Evolutionary conservation across 305 asterid genomes (phyloP).

Genomic region (Galium porrigens): DNA sequence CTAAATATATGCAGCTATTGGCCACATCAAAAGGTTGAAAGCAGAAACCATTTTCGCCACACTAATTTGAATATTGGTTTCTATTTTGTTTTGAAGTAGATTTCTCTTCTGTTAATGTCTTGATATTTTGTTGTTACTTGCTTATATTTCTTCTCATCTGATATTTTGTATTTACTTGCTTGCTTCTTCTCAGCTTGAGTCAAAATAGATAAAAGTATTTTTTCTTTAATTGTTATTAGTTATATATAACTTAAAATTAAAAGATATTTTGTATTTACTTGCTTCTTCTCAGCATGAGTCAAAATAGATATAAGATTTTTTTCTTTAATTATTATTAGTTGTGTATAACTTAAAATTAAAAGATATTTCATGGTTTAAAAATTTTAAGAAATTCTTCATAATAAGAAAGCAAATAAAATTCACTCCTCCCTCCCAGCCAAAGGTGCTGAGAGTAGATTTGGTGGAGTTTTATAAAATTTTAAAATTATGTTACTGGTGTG

Average conservation of each 20-base stretch:
- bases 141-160: too few relatives aligned
- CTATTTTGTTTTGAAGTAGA: neutral
- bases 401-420: neutral
- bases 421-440: neutral
- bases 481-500: neutral
- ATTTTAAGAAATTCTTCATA: neutral
- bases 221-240: too few relatives aligned
- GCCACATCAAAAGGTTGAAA: neutral
- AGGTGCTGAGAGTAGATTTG: neutral
- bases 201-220: too few relatives aligned
- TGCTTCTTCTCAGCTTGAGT: too few relatives aligned
- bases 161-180: too few relatives aligned
- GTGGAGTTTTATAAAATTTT: neutral
- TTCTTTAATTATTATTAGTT: too few relatives aligned
- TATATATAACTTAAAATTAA: too few relatives aligned
- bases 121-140: neutral
- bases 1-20: neutral
- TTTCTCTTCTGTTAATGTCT: neutral
- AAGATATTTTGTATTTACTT: too few relatives aligned
- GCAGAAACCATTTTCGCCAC: neutral
- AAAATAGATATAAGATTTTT: too few relatives aligned
- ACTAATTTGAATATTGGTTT: neutral
- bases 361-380: too few relatives aligned
- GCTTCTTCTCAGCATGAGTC: too few relatives aligned
- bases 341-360: too few relatives aligned